Base-by-base conservation (phyloP, 768 basidiomycete species). In the Lepiota subincarnata region DNA sequence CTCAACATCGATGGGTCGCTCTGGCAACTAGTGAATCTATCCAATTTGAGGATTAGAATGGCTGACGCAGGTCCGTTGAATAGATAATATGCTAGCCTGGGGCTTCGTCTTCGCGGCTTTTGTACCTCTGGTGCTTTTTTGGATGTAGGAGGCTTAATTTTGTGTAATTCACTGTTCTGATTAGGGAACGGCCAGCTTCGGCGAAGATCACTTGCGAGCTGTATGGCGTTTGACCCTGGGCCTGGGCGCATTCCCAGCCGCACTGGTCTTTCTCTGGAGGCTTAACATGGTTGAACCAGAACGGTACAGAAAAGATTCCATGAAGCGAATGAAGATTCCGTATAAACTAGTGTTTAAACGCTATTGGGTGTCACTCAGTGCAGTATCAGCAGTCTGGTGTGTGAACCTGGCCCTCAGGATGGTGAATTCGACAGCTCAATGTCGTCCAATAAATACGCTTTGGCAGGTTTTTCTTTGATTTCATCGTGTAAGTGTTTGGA, bases 141-240 rank as follows among this genome's bases (percentile, higher is more conserved):
- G 90, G 92, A 95, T 94, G 85, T 89, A 57, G 38, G 85, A 70
- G n/a, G 41, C 19, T 22, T 28, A 16, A 48, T 46, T 43, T 2
- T 11, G 18, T 40, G 57, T 14, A 47, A 43, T 22, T 34, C 12
- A 31, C 40, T 39, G n/a, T 14, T 42, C 50, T 12, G 40, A 22
- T 16, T 50, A 50, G 48, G 38, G 55, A 24, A 57, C 40, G 0
- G 4, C 34, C 55, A 89, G 86, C 60, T 92, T 87, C 55, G 88
- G 90, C 31, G 62, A 79, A 40, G 69, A 89, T 55, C 92, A 94
- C 64, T 81, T 95, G 39, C 81, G 87, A 19, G 87, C 87, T 2
- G 87, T 91, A 3, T 95, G 92, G 92, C 84, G 93, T 44, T 61
- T 90, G 40, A 88, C 92, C 14, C 78, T 95, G 10, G 93, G 89